These are phyloP conservation scores for Marasmius oreades DNA, from an alignment of 1,284 basidiomycete genomes.

Conservation along the genomic window DNA sequence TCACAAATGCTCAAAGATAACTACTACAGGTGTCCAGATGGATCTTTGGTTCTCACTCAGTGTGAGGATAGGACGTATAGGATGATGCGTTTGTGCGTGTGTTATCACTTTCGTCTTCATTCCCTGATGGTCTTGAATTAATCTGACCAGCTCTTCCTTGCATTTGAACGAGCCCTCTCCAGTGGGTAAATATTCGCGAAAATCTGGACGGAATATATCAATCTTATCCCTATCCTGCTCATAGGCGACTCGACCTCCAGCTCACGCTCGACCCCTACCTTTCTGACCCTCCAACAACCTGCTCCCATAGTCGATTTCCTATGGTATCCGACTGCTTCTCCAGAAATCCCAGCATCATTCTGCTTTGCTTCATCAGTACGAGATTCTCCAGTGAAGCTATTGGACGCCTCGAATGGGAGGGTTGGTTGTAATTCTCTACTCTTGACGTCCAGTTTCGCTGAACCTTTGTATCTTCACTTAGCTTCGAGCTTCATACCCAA, in stretches of 20 bases:
- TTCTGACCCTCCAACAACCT: constrained; percentile 44
- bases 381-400: constrained; percentile 77
- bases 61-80: constrained; percentile 61
- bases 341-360: constrained; percentile 55
- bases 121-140: constrained; percentile 1
- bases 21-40: constrained; percentile 58
- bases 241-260: too few relatives aligned
- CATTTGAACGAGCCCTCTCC: not conserved
- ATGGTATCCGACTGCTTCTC: constrained; percentile 80
- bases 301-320: constrained; percentile 69
- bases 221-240: not conserved
- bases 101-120: not conserved
- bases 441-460: not conserved
- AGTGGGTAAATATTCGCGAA: constrained; percentile 12
- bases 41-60: constrained; percentile 52
- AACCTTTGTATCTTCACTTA: constrained; percentile 26
- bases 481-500: constrained; percentile 87
- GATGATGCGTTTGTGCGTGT: constrained; percentile 38
- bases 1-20: constrained; percentile 5
- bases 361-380: constrained; percentile 81
- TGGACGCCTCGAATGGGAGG: constrained; percentile 75
- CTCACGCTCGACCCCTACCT: constrained; percentile 5
- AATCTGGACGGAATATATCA: not conserved
- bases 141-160: not conserved
- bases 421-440: constrained; percentile 38